Base-by-base conservation (phyloP, 1,284 basidiomycete species). In the Rhodotorula sp. region DNA sequence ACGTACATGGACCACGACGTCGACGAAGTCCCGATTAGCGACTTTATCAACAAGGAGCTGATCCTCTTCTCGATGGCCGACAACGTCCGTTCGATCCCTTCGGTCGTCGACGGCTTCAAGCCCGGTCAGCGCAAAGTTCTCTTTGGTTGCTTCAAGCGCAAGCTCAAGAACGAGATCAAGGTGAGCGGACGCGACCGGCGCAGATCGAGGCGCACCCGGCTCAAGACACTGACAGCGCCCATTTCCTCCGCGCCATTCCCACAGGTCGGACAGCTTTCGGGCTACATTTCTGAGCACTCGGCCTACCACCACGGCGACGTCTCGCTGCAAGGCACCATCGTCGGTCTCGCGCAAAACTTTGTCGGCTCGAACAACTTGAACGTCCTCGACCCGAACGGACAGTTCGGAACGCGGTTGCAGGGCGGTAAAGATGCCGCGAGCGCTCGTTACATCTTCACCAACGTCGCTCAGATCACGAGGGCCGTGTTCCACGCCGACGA, bases 51-150 rank as follows among this genome's bases (percentile, higher is more conserved):
- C 85, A 93, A 89, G 82, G 97, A 99, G 81, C 85, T 99, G 60
- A 98, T 99, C 75, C 86, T 98, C 43, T 99, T 99, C 86, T 99
- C 95, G 3, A 98, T 99, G 93, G 97, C 97, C 6, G 97, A 99
- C 81, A 97, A 97, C 78, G 87, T 98, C 78, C 92, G 93, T 78
- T 95, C 95, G 26, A 95, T 99, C 77, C 92, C 97, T 26, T 93
- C 91, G 1, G 87, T 93, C 21, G 89, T 90, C 8, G 97, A 99
- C 80, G 97, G 97, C 49, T 85, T 99, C 75, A 99, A 99, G 82
- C 97, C 97, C n/a, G 95, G 95, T 81, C 97, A 99, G 80, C 87
- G 97, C 66, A 99, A 99, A 81, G 92, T 99, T 66, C 86, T 99
- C 49, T 99, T 92, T 86, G 91, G 86, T 77, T 94, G 91, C 82